Percentiles rank a stretch among this genome's conserved stretches.
These are phyloP conservation scores for Lepidium africanum DNA, from an alignment of 345 rosid genomes.

Conservation along the genomic window DNA sequence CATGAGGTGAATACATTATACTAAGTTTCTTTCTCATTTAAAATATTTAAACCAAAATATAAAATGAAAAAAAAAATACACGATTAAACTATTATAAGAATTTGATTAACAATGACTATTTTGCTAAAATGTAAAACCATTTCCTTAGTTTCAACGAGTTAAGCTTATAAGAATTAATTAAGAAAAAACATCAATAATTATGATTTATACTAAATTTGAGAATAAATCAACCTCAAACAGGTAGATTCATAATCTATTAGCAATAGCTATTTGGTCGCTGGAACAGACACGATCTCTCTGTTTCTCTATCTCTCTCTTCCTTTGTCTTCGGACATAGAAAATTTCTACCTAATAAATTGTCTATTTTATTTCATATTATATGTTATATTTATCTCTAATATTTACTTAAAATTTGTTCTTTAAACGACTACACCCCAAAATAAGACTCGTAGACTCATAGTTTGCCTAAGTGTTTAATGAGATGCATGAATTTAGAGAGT, in stretches of 20 bases:
- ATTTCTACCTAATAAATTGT: neutral
- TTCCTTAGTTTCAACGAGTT: neutral
- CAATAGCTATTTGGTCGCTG: conserved; percentile 6
- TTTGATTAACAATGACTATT: neutral
- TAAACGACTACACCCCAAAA: too few species aligned
- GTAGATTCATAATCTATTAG: neutral
- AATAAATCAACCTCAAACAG: conserved; percentile 2
- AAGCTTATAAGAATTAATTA: neutral
- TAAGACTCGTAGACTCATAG: neutral
- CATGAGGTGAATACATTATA: neutral
- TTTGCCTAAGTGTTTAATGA: neutral
- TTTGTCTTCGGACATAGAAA: conserved; percentile 5
- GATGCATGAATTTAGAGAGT: neutral
- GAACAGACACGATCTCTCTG: conserved; percentile 4
- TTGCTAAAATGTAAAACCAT: neutral
- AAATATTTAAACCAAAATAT: neutral
- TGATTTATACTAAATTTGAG: neutral
- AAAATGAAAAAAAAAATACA: neutral
- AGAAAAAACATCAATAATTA: neutral
- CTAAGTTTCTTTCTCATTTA: neutral
- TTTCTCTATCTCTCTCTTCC: conserved; percentile 3
- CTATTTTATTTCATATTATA: neutral
- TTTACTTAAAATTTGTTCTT: too few species aligned
- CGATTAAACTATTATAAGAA: neutral
- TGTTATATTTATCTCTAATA: neutral